Evolutionary conservation across 257 asterid genomes (phyloP).

Genomic region (Solanum etuberosum): DNA sequence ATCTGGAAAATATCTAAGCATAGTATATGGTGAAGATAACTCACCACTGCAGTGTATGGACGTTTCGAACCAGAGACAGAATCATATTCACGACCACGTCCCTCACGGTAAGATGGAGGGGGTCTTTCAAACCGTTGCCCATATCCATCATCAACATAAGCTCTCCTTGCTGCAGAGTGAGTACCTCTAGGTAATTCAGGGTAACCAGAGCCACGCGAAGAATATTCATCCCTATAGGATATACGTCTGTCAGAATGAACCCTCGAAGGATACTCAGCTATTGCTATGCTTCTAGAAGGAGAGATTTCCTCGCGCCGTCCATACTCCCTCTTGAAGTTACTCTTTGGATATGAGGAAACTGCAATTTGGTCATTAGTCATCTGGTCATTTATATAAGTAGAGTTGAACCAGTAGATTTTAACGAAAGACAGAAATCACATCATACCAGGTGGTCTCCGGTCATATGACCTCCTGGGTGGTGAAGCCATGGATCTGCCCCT

Average conservation of each 20-base stretch:
- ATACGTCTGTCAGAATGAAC: slow-evolving; percentile 58
- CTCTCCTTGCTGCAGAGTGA: slow-evolving; percentile 53
- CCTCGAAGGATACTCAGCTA: slow-evolving; percentile 52
- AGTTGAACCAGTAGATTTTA: background rate
- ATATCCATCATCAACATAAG: slow-evolving; percentile 77
- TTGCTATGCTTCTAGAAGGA: slow-evolving; percentile 39
- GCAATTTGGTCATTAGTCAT: slow-evolving; percentile 1
- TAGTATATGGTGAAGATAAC: background rate
- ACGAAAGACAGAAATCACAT: background rate
- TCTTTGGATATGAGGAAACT: slow-evolving; percentile 71
- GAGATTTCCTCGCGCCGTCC: slow-evolving; percentile 16
- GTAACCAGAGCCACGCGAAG: slow-evolving; percentile 70
- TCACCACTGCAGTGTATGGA: slow-evolving; percentile 60
- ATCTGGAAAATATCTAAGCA: background rate
- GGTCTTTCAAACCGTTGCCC: slow-evolving; percentile 85
- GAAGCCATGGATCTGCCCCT: slow-evolving; percentile 69
- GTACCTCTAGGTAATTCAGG: slow-evolving; percentile 64
- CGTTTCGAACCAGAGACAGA: slow-evolving; percentile 85
- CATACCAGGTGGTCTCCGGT: slow-evolving; percentile 86
- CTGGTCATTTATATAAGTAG: background rate
- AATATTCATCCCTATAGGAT: slow-evolving; percentile 65
- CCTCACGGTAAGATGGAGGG: slow-evolving; percentile 67
- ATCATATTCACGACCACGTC: slow-evolving; percentile 65
- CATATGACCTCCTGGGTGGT: slow-evolving; percentile 59
- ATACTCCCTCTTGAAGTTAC: slow-evolving; percentile 66